Base-by-base conservation (phyloP, 768 basidiomycete species). In the Amanita muscaria region DNA sequence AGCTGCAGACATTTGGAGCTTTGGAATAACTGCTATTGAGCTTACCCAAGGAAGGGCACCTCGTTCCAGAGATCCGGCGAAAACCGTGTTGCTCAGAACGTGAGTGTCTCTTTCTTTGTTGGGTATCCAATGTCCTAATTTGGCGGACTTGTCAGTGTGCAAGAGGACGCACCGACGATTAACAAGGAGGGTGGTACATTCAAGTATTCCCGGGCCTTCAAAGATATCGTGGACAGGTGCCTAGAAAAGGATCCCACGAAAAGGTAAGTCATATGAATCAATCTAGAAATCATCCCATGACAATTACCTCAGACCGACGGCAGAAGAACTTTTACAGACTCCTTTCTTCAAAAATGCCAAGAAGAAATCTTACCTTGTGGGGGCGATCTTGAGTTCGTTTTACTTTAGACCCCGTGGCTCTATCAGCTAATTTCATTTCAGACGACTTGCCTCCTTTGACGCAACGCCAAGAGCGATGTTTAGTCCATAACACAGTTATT, bases 1-100 rank as follows among this genome's bases (percentile, higher is more conserved):
- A 10, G 76, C 81, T 51, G 89, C 89, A 15, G 93, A 97, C 57
- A 92, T 97, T 47, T 97, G 92, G 91, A 91, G 88, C 47, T 87
- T 96, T 59, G 93, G 89, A 10, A 92, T 97, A 47, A 94, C 91
- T n/a, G 85, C 91, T 12, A 65, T 96, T 36, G 93, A 96, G 59
- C 70, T 97, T 24, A 74, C 88, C 0, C 82, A 88, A 55, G 93
- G 93, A 0, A 77, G 83, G 4, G 88, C 91, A 1, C 93, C 93
- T n/a, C 69, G 80, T 47, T 85, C 83, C 12, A 74, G 82, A 50
- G 83, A 87, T 54, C 70, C 81, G 6, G 76, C 89, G 1, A 77
- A 83, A 43, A 68, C 70, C 41, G 83, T 91, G 5, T 69, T 96
- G 15, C 64, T 88, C 35, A 80, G 81, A 59, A 92, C 80, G 80